Base-by-base conservation (phyloP, 2,329 filamentous ascomycete species). In the Xylaria digitata region DNA sequence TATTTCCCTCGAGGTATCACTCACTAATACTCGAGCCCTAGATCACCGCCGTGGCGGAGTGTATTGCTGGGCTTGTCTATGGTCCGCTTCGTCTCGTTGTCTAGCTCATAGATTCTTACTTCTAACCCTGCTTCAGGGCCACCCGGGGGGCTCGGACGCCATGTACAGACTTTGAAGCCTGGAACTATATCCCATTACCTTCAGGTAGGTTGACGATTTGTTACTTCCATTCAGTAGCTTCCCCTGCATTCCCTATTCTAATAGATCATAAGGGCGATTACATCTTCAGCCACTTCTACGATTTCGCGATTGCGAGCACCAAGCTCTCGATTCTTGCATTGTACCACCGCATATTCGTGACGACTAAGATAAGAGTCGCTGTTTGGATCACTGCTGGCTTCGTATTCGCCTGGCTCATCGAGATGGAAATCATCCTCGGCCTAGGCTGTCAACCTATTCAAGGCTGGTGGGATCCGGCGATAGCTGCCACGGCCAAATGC, bases 241-340 rank as follows among this genome's bases (percentile, higher is more conserved):
- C 11, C 15, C 6, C n/a, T 23, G n/a, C 7, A 9, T n/a, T 11
- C 8, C n/a, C 15, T 53, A 68, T 40, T 55, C 59, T 60, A 9
- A 75, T 32, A 15, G 1, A 32, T 23, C 19, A 21, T 45, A 74
- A 76, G 74, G 74, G 73, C 50, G 73, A 73, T 53, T 76, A 76
- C 53, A 73, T 76, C 30, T 73, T 75, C 55, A 75, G 71, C 42
- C 74, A 76, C 52, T 71, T 75, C 50, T 76, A 76, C 57, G 69
- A 75, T 34, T 64, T 73, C 34, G 73, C 74, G 21, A 74, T 76
- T 52, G 73, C 66, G 3, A 75, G 72, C 37, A 73, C 72, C 13
- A 76, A 76, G 50, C 73, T 76, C 40, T 74, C 73, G 6, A 68
- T 76, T 17, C 59, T 76, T 8, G 73, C 73, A 11, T 66, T 76